Percentiles rank a stretch among this genome's conserved stretches.
These are phyloP conservation scores for Annulohypoxylon moriforme DNA, from an alignment of 495 filamentous ascomycete genomes.

Conservation along the genomic window DNA sequence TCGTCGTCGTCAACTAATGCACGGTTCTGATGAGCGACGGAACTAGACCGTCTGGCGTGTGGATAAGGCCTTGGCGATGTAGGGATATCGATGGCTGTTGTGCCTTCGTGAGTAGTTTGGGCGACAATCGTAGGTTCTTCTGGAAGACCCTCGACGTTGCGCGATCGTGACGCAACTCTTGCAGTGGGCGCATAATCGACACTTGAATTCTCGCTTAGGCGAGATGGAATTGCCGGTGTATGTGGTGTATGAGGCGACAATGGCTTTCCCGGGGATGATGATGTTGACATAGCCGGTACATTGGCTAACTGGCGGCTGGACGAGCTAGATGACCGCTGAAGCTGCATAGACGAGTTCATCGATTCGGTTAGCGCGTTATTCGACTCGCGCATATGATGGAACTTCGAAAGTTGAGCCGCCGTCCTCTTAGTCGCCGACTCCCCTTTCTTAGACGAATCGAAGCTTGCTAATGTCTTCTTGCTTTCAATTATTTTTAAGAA, in stretches of 20 bases:
- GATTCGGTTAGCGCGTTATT: slow-evolving; percentile 87
- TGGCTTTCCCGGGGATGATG: slow-evolving; percentile 88
- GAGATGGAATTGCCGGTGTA: slow-evolving; percentile 90
- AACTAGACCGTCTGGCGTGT: slow-evolving; percentile 76
- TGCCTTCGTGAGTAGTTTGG: slow-evolving; percentile 58
- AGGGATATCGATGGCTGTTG: slow-evolving; percentile 84
- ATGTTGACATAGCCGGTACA: slow-evolving; percentile 87
- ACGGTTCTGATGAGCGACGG: slow-evolving; percentile 77
- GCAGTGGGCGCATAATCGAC: slow-evolving; percentile 71
- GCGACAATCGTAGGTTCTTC: slow-evolving; percentile 57
- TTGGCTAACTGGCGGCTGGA: slow-evolving; percentile 86
- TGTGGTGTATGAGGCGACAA: slow-evolving; percentile 94
- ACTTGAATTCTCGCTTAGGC: slow-evolving; percentile 88
- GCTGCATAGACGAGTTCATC: slow-evolving; percentile 82
- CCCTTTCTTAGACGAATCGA: slow-evolving; percentile 66
- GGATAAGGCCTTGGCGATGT: slow-evolving; percentile 76
- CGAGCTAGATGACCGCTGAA: slow-evolving; percentile 84
- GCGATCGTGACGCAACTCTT: slow-evolving; percentile 30
- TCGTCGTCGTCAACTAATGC: slow-evolving; percentile 69
- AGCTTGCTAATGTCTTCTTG: slow-evolving; percentile 80
- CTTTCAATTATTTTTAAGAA: slow-evolving; percentile 88
- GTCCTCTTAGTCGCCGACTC: slow-evolving; percentile 72
- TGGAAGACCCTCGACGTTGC: slow-evolving; percentile 40
- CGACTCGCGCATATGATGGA: slow-evolving; percentile 85
- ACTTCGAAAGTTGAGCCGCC: slow-evolving; percentile 77